These are phyloP conservation scores for Tilletiaria anomala DNA, from an alignment of 1,284 basidiomycete species.

Conservation along the genomic window DNA sequence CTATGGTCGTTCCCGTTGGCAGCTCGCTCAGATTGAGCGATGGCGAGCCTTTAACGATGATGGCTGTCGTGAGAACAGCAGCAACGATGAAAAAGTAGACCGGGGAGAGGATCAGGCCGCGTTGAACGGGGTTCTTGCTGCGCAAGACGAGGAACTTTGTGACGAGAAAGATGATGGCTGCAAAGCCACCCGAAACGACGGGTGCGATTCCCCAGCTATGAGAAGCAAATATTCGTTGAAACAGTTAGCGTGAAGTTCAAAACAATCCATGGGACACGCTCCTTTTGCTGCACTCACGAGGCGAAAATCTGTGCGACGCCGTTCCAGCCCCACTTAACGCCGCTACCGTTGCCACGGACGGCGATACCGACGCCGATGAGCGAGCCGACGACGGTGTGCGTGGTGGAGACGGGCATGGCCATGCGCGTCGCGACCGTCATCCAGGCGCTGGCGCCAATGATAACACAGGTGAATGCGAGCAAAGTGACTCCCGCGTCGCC, in stretches of 20 bases:
- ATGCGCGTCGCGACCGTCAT: conserved; percentile 13
- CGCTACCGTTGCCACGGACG: conserved; percentile 4
- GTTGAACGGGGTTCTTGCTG: conserved; percentile 9
- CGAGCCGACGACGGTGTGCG: conserved; percentile 15
- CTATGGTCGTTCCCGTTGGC: conserved; percentile 6
- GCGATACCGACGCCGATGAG: conserved; percentile 18
- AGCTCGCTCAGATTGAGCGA: conserved; percentile 14
- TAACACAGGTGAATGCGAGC: conserved; percentile 18
- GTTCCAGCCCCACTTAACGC: conserved; percentile 17
- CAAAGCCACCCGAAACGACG: conserved; percentile 9
- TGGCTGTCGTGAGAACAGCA: conserved; percentile 10
- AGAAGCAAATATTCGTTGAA: too few species aligned
- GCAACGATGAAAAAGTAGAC: conserved; percentile 14
- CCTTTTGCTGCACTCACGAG: too few species aligned
- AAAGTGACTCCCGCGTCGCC: conserved; percentile 10
- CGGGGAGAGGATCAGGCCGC: conserved; percentile 8
- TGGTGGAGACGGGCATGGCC: conserved; percentile 18
- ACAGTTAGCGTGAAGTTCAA: too few species aligned
- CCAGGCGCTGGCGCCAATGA: conserved; percentile 14
- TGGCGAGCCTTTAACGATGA: conserved; percentile 17
- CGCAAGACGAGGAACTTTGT: conserved; percentile 15
- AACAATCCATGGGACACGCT: too few species aligned
- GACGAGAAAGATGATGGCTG: conserved; percentile 12
- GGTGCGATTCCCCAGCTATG: conserved; percentile 22
- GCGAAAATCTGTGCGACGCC: conserved; percentile 15